Base-by-base conservation (phyloP, 2,329 filamentous ascomycete genomes). In the Cadophora sp. region DNA sequence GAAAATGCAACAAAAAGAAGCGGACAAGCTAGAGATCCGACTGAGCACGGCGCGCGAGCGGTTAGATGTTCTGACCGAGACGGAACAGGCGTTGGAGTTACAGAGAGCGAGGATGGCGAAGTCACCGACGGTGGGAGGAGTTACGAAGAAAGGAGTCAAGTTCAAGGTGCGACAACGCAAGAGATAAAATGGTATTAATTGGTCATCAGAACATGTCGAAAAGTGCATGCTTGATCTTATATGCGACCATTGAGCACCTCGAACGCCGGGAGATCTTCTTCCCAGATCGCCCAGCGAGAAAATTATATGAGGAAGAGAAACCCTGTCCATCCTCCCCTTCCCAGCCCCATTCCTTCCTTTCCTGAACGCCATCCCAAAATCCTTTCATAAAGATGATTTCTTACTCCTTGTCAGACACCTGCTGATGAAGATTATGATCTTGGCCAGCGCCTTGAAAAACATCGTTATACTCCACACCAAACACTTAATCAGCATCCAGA, bases 21-120 rank as follows among this genome's bases (percentile, higher is more conserved):
- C 79, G 48, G 76, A 80, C 48, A 84, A 84, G 68, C 78, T 89
- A 22, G 81, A 81, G 62, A 78, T 76, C 27, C 82, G 83, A 67
- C 79, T 90, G 39, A 80, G 80, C 48, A 79, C 78, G 22, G 83
- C 85, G 6, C 82, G 81, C 70, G 83, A 85, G 78, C 85, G 87
- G 77, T 79, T 89, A 69, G 81, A 81, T 74, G 80, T 81, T 1
- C 78, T 90, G 33, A 80, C 82, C n/a, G 80, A 83, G 24, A 84
- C 87, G 27, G 88, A 90, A 77, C 78, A 81, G 47, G 80, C 84
- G 71, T 80, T 90, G 30, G 87, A 87, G 68, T 67, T 87, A 64
- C 86, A 89, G 77, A 81, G 84, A 67, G 85, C 86, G 20, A 86
- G 84, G 76, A 90, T 89, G 87, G 86, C 86, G 43, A 90, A 90